phyloP scores from a whole-genome alignment of 345 rosid genomes.

The Combretum micranthum region DNA sequence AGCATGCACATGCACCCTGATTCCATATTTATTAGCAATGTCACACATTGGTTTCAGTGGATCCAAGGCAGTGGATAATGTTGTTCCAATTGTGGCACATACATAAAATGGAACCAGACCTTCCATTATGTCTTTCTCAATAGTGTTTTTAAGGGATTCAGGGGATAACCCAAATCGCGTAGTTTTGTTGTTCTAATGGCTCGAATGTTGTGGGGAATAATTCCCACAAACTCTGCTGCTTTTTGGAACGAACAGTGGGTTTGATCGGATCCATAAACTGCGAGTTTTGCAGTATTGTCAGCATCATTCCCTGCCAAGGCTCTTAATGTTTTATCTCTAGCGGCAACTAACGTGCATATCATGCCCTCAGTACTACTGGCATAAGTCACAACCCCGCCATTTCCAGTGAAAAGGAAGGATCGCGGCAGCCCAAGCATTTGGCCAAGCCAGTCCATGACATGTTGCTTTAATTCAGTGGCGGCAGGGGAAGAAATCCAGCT shows the following conservation, averaged over 20 bases:
- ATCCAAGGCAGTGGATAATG: constrained; percentile 22
- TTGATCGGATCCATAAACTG: constrained; percentile 40
- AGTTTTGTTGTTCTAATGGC: constrained; percentile 22
- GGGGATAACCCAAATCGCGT: constrained; percentile 16
- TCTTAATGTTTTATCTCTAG: constrained; percentile 23
- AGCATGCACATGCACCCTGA: constrained; percentile 49
- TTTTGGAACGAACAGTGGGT: constrained; percentile 26
- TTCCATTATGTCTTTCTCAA: constrained; percentile 10
- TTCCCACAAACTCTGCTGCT: constrained; percentile 35
- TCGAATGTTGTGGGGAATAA: constrained; percentile 35
- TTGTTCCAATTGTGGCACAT: constrained; percentile 37
- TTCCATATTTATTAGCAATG: constrained; percentile 9
- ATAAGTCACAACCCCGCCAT: constrained; percentile 32
- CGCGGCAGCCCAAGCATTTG: constrained; percentile 28
- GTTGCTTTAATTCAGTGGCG: constrained; percentile 43
- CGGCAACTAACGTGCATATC: constrained; percentile 27
- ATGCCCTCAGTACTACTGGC: constrained; percentile 36
- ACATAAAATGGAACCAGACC: constrained; percentile 27
- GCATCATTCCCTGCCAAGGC: constrained; percentile 4
- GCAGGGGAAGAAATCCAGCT: constrained; percentile 42
- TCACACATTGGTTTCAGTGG: constrained; percentile 16
- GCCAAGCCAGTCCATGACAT: constrained; percentile 40
- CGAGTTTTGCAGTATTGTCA: constrained; percentile 15
- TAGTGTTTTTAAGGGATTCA: background rate
- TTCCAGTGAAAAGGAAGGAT: constrained; percentile 28